These are phyloP conservation scores for Phytophthora pseudosyringae DNA, from an alignment of 352 stramenopile genomes.

Conservation along the genomic window DNA sequence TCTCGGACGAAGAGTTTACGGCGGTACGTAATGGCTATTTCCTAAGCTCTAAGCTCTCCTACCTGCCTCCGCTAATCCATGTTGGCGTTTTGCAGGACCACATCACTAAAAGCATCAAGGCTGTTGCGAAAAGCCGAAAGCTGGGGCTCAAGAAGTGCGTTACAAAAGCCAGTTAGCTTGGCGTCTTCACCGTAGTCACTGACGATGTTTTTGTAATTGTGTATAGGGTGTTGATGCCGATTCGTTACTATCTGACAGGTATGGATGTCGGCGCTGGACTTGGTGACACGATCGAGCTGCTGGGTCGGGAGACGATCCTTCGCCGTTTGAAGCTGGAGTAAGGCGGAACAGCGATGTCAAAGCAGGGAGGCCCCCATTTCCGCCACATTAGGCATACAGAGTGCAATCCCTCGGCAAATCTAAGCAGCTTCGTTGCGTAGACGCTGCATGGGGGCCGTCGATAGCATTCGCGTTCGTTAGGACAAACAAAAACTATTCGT, in stretches of 20 bases:
- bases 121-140: constrained; percentile 75
- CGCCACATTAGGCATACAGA: not conserved
- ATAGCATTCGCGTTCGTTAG: constrained; percentile 4
- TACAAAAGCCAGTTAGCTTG: constrained; percentile 2
- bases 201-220: constrained; percentile 11
- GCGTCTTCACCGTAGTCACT: not conserved
- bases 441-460: not conserved
- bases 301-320: constrained; percentile 69
- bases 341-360: not conserved
- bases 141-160: constrained; percentile 84
- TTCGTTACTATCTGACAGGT: constrained; percentile 86
- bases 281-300: constrained; percentile 82
- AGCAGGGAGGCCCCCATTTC: too few relatives aligned
- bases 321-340: constrained; percentile 45
- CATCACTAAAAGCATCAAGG: constrained; percentile 84
- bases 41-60: not conserved
- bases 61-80: not conserved
- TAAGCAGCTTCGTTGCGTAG: not conserved
- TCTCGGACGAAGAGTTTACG: constrained; percentile 74
- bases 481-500: constrained; percentile 27
- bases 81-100: constrained; percentile 50
- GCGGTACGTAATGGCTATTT: constrained; percentile 38
- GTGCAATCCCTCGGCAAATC: not conserved
- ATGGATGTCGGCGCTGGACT: constrained; percentile 88
- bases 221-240: constrained; percentile 84